Conservation (phyloP, 2,329 filamentous ascomycete genomes). For the Trichoderma endophyticum region DNA sequence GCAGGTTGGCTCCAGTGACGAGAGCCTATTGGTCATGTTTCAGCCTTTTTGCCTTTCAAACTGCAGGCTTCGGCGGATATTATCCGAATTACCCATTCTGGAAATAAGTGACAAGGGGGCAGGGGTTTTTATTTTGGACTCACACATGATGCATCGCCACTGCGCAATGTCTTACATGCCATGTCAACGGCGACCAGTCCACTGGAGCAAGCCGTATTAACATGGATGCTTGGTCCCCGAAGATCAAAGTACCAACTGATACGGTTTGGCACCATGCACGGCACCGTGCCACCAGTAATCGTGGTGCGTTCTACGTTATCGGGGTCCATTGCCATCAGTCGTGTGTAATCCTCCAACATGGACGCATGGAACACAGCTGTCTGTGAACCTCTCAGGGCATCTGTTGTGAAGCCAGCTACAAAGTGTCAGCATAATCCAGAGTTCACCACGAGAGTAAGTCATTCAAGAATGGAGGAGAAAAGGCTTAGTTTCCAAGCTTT, state of each 20-base stretch:
- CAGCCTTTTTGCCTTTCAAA: too few relatives aligned
- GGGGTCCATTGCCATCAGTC: slow-evolving; percentile 30
- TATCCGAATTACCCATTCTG: background rate
- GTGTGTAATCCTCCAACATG: slow-evolving; percentile 38
- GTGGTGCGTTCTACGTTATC: slow-evolving; percentile 34
- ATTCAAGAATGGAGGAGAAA: too few relatives aligned
- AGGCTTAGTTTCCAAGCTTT: too few relatives aligned
- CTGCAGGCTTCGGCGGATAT: too few relatives aligned
- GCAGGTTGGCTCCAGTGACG: slow-evolving; percentile 23
- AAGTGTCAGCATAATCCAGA: too few relatives aligned
- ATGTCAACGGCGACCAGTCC: slow-evolving; percentile 44
- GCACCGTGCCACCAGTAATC: slow-evolving; percentile 39
- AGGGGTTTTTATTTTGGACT: background rate
- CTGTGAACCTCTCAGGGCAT: slow-evolving; percentile 28
- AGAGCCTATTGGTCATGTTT: slow-evolving; percentile 18
- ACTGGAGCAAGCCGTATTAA: slow-evolving; percentile 51
- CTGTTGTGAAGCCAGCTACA: slow-evolving; percentile 32
- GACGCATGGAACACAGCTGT: slow-evolving; percentile 38
- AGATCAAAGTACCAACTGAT: slow-evolving; percentile 48
- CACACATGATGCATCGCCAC: slow-evolving; percentile 35
- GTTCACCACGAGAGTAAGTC: too few relatives aligned
- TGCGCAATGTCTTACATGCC: slow-evolving; percentile 30
- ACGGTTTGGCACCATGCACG: slow-evolving; percentile 42
- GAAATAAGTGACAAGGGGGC: background rate
- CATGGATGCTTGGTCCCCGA: slow-evolving; percentile 44